phyloP scores from a whole-genome alignment of 177 flowering plant species.

The Tripterygium wilfordii region DNA sequence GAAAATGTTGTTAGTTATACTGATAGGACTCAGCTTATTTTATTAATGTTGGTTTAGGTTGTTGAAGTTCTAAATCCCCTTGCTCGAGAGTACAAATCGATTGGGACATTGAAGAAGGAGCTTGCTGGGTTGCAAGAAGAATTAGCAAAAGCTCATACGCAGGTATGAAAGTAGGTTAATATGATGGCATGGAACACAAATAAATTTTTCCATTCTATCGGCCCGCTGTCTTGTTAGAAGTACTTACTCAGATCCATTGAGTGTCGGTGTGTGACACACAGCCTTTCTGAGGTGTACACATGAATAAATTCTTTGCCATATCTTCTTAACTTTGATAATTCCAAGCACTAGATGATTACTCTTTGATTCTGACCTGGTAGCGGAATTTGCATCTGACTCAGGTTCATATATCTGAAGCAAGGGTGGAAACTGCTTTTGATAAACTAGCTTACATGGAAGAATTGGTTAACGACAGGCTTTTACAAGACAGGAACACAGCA shows the following conservation, averaged over 20 bases:
- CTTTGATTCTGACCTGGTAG: no score
- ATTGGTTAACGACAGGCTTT: conserved; percentile 76
- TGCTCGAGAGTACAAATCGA: conserved; percentile 91
- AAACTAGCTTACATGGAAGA: conserved; percentile 94
- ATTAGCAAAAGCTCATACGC: conserved; percentile 71
- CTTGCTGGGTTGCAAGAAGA: conserved; percentile 85
- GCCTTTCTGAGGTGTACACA: no score
- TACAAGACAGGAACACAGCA: conserved; percentile 50
- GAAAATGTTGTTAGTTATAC: no score
- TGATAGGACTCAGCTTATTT: no score
- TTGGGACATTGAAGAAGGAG: conserved; percentile 87
- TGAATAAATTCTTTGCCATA: no score
- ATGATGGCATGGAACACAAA: no score
- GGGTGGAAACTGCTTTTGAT: conserved; percentile 84
- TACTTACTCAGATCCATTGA: no score
- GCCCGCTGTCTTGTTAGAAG: no score
- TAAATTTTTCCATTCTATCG: no score
- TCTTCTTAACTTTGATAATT: no score
- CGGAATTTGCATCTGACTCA: conserved; percentile 20
- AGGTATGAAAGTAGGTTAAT: conserved; percentile 38
- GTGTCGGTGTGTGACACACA: no score
- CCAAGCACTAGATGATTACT: no score
- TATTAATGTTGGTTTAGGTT: conserved; percentile 51
- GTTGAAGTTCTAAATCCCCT: conserved; percentile 94
- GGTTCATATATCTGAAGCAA: conserved; percentile 97